Base-by-base conservation (phyloP, 345 rosid genomes). In the Arabis alpina region DNA sequence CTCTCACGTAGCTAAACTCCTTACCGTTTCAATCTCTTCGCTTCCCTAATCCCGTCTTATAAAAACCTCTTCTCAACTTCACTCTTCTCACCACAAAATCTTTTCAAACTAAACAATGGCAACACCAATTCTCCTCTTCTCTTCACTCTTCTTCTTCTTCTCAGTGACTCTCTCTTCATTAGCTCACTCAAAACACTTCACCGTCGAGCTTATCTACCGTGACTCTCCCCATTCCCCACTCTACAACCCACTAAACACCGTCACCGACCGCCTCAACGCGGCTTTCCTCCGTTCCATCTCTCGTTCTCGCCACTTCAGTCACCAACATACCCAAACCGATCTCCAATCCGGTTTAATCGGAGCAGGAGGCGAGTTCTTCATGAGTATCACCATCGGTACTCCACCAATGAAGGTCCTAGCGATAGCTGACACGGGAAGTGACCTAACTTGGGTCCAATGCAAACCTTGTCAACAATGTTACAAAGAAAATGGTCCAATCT, bases 381-480 rank as follows among this genome's bases (percentile, higher is more conserved):
- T 85, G 87, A 68, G 66, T 9, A 78, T 88, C 27, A 80, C 79
- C 1, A 69, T 88, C 3, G 93, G 95, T 39, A 82, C 80, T 13
- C 97, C 89, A 9, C 76, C 80, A 0, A 5, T 82, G 2, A 64
- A 63, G 43, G 61, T 81, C 2, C 60, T 85, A 0, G 89, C 69
- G 3, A 69, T 82, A 0, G 92, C 87, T 1, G 92, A 88, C 61
- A 88, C 86, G 0, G 88, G 91, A 0, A 91, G 91, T 14, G 87
- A 91, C 62, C 84, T 88, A 10, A 80, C 76, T 0, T 91, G 92
- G 92, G 59, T 81, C 2, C 94, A 88, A 10, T 91, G 94, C 63
- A 64, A 77, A 45, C 92, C 97, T 0, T 87, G 95, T 61, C 15
- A 73, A 6, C 30, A 65, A 25, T 91, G 92, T 47, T 88, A 78